Percentiles rank a stretch among this genome's conserved stretches.
Evolutionary conservation across 2,329 filamentous ascomycete species (phyloP).

Genomic region (Cladosporium sp.): DNA sequence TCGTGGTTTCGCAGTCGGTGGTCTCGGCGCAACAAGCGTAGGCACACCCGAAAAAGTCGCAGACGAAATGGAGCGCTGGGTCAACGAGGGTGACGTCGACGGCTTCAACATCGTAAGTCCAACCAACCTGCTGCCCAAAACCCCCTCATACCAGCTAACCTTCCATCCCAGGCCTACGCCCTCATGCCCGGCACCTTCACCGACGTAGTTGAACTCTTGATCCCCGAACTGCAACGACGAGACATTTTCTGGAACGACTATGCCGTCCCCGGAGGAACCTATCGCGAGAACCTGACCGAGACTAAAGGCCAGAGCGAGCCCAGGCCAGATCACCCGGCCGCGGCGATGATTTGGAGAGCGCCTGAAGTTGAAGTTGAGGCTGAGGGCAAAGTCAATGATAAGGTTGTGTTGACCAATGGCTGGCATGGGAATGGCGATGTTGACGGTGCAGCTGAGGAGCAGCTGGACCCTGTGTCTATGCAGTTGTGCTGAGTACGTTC

Average conservation of each 20-base stretch:
- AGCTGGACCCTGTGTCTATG: neutral
- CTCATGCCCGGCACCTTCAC: conserved; percentile 68
- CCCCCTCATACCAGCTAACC: neutral
- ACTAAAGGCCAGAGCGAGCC: conserved; percentile 53
- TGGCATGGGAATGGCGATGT: neutral
- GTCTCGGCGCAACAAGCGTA: conserved; percentile 64
- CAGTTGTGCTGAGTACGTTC: neutral
- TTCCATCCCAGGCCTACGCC: conserved; percentile 54
- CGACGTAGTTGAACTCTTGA: conserved; percentile 64
- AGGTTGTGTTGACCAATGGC: neutral
- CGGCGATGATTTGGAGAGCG: conserved; percentile 44
- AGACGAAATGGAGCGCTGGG: conserved; percentile 67
- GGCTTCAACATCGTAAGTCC: conserved; percentile 69
- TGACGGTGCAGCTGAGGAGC: neutral
- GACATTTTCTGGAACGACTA: conserved; percentile 59
- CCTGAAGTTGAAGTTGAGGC: neutral
- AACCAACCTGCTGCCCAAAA: neutral
- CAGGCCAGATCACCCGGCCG: conserved; percentile 54
- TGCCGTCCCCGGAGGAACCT: conserved; percentile 58
- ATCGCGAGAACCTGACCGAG: conserved; percentile 62
- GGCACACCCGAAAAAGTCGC: conserved; percentile 66
- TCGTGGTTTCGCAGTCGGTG: conserved; percentile 51
- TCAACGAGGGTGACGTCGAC: conserved; percentile 68
- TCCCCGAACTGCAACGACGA: conserved; percentile 63
- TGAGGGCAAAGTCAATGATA: neutral